phyloP scores from a whole-genome alignment of 139 green algal species.

The Auxenochlorella pyrenoidosa region DNA sequence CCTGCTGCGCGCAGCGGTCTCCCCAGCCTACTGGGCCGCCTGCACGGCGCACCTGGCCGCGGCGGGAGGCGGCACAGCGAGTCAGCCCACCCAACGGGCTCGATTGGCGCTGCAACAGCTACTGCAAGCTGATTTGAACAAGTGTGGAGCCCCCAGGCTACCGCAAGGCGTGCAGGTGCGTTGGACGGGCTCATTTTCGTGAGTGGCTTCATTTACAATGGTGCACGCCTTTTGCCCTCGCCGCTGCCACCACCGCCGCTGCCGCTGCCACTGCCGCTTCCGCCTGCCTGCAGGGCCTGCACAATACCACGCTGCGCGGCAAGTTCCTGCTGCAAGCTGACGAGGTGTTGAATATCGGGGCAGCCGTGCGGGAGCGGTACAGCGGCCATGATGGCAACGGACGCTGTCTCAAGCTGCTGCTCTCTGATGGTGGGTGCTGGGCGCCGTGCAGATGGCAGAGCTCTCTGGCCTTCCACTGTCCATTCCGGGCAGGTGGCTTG shows the following conservation, averaged over 20 bases:
- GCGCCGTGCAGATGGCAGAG: not conserved
- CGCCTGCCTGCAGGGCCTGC: slow-evolving; percentile 49
- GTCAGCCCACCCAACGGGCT: not conserved
- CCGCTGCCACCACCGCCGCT: not conserved
- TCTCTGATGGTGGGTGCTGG: slow-evolving; percentile 75
- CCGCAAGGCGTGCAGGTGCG: slow-evolving; percentile 22
- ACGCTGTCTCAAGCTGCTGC: slow-evolving; percentile 73
- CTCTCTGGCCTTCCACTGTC: not conserved
- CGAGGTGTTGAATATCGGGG: slow-evolving; percentile 74
- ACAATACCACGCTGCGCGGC: slow-evolving; percentile 60
- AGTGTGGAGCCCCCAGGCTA: not conserved
- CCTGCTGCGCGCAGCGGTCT: not conserved
- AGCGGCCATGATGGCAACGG: slow-evolving; percentile 53
- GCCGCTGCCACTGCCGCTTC: not conserved
- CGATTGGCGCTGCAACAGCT: slow-evolving; percentile 25
- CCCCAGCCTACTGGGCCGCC: not conserved
- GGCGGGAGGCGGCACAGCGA: not conserved
- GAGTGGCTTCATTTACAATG: too few species aligned
- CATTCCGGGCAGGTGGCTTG: not conserved
- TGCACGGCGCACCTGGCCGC: not conserved
- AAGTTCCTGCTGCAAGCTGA: slow-evolving; percentile 80
- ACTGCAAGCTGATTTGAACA: slow-evolving; percentile 17
- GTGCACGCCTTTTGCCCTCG: not conserved
- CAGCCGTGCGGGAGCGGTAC: slow-evolving; percentile 66
- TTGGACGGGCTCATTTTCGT: too few species aligned